These are phyloP conservation scores for Pseudopithomyces maydicus DNA, from an alignment of 2,329 filamentous ascomycete species.

Conservation along the genomic window DNA sequence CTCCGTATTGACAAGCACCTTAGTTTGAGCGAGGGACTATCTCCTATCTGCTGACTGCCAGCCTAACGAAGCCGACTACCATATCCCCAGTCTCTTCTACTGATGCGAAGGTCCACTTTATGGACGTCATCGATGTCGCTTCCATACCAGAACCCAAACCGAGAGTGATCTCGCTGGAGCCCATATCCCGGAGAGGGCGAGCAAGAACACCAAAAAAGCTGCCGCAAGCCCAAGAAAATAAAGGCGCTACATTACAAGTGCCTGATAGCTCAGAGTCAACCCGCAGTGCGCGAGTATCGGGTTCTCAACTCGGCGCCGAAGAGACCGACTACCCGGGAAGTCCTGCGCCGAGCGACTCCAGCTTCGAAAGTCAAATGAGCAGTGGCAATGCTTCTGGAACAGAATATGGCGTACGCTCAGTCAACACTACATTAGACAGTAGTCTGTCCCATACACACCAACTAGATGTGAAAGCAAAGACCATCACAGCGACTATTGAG, in stretches of 20 bases:
- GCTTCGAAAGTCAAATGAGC: constrained; percentile 60
- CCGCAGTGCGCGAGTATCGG: constrained; percentile 25
- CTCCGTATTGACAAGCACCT: constrained; percentile 21
- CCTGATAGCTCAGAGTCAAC: constrained; percentile 26
- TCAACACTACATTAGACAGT: constrained; percentile 55
- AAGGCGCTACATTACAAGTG: constrained; percentile 12
- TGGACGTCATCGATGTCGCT: constrained; percentile 86
- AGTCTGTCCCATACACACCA: constrained; percentile 52
- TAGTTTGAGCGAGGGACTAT: constrained; percentile 96
- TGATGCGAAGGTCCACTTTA: constrained; percentile 78
- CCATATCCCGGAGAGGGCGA: constrained; percentile 73
- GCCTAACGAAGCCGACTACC: constrained; percentile 83
- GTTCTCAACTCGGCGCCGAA: constrained; percentile 31
- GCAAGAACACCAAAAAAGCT: constrained; percentile 55
- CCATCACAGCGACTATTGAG: constrained; percentile 85
- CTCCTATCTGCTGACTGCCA: constrained; percentile 88
- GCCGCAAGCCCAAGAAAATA: constrained; percentile 14
- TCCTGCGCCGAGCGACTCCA: constrained; percentile 54
- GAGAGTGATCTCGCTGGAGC: constrained; percentile 84
- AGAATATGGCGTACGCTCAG: constrained; percentile 47
- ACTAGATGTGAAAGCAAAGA: constrained; percentile 66
- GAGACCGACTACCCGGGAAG: constrained; percentile 46
- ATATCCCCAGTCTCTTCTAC: constrained; percentile 81
- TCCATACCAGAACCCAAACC: constrained; percentile 74
- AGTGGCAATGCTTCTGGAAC: constrained; percentile 60